Evolutionary conservation across 2,329 filamentous ascomycete genomes (phyloP), one percentile per base, ranked within the genome.

Genomic region (Pyrenophora seminiperda): DNA sequence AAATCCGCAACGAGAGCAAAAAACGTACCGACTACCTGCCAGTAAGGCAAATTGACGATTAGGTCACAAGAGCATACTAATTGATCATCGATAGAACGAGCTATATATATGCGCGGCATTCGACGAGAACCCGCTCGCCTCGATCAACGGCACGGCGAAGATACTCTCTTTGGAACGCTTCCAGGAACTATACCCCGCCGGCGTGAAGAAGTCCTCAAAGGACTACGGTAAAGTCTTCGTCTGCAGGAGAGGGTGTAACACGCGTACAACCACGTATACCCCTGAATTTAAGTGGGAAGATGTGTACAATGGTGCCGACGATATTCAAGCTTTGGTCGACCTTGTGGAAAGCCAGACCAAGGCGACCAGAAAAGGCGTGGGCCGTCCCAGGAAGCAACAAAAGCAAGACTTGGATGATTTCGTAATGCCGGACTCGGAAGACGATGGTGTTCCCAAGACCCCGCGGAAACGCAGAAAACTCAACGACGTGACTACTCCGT

Each of bases 201-300:
- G 91, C 20, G 81, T 95, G 2, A 86, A 90, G 2, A 86, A 87
- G 53, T 85, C 80, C 39, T 85, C 89, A 2, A 83, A 83, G 43
- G 88, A 92, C 61, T 86, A 84, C 68, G 91, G 90, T 57, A 97
- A 95, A 74, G 85, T 89, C 14, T 97, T 97, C 65, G 76, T 97
- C 40, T 97, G 94, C 67, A 86, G 92, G 42, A 81, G 93, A 70
- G 94, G 91, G 17, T 95, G 92, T 66, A 96, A 95, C 68, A 89
- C 90, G 10, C 81, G 91, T 50, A 96, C 92, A 18, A 88, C 91
- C 15, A 91, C 86, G 17, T 99, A 97, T 70, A 97, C 93, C 0
- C 85, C 94, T 11, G 91, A 97, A 63, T 96, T 99, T 59, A 72
- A 83, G 1, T 99, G 94, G 94, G 91, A 97, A 67, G 85, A 96